Conservation (phyloP, 2,329 filamentous ascomycete species). For the Chalaropsis ovoidea region DNA sequence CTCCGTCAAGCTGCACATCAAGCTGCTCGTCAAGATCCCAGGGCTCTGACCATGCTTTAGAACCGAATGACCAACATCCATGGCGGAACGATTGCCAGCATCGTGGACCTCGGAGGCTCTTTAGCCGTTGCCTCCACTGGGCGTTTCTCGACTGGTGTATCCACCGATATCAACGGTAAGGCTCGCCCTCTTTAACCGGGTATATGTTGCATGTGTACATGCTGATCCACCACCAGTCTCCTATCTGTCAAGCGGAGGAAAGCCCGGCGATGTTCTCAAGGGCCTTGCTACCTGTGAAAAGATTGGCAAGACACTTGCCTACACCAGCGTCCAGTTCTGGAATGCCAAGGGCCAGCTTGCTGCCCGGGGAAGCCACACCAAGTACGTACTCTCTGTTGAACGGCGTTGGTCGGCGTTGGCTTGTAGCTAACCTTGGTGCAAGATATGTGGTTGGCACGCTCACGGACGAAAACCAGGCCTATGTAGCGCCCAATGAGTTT, state of each 20-base stretch:
- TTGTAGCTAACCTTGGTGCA: neutral
- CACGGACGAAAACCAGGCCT: slow-evolving; percentile 15
- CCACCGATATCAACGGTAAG: slow-evolving; percentile 53
- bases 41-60: slow-evolving; percentile 34
- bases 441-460: slow-evolving; percentile 23
- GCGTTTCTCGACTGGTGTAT: slow-evolving; percentile 52
- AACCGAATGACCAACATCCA: slow-evolving; percentile 69
- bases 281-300: slow-evolving; percentile 52
- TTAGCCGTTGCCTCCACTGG: slow-evolving; percentile 56
- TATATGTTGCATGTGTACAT: neutral
- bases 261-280: slow-evolving; percentile 46
- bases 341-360: slow-evolving; percentile 50
- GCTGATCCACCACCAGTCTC: slow-evolving; percentile 40
- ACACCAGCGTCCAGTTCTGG: slow-evolving; percentile 49
- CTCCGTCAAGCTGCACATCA: neutral
- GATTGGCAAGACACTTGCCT: slow-evolving; percentile 56
- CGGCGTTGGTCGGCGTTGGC: neutral
- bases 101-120: slow-evolving; percentile 58
- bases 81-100: slow-evolving; percentile 67
- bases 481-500: slow-evolving; percentile 16
- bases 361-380: slow-evolving; percentile 55
- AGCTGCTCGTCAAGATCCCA: no score
- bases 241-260: slow-evolving; percentile 50
- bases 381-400: slow-evolving; percentile 36
- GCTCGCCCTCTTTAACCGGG: neutral